Evolutionary conservation across 768 basidiomycete genomes (phyloP).

Genomic region (Amanita pseudoporphyria): DNA sequence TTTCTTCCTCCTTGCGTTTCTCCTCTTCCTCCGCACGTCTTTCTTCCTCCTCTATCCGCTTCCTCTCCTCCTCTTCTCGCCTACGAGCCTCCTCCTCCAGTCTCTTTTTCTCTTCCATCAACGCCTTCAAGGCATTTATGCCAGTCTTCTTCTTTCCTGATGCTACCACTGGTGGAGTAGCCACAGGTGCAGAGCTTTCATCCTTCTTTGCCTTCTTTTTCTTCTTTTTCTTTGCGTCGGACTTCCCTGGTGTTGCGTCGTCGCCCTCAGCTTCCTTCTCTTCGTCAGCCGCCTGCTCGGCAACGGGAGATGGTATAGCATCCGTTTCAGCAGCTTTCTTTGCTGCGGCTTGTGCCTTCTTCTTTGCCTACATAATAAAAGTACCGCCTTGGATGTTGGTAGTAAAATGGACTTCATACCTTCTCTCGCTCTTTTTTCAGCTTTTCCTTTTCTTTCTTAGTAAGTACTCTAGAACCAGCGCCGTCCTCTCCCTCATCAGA

Average conservation of each 20-base stretch:
- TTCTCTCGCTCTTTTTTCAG: slow-evolving; percentile 97
- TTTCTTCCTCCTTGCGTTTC: slow-evolving; percentile 71
- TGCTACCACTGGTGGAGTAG: slow-evolving; percentile 28
- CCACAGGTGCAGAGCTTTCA: slow-evolving; percentile 35
- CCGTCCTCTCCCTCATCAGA: slow-evolving; percentile 48
- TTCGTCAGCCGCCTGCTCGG: slow-evolving; percentile 21
- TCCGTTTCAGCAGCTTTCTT: slow-evolving; percentile 48
- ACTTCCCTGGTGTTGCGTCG: slow-evolving; percentile 39
- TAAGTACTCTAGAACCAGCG: slow-evolving; percentile 56
- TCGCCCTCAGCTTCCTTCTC: slow-evolving; percentile 64
- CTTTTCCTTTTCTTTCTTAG: slow-evolving; percentile 96
- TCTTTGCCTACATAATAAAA: slow-evolving; percentile 59
- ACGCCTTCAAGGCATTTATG: slow-evolving; percentile 75
- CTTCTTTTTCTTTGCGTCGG: slow-evolving; percentile 74
- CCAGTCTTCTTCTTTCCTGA: slow-evolving; percentile 65
- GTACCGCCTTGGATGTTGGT: slow-evolving; percentile 5
- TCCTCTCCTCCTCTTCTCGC: slow-evolving; percentile 68
- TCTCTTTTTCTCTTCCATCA: slow-evolving; percentile 89
- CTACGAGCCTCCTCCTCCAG: slow-evolving; percentile 76
- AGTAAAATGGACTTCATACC: slow-evolving; percentile 29
- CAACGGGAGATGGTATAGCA: slow-evolving; percentile 19
- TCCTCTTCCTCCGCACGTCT: slow-evolving; percentile 68
- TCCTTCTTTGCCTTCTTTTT: slow-evolving; percentile 72
- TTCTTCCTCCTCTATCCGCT: slow-evolving; percentile 86
- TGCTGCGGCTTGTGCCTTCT: slow-evolving; percentile 86